Evolutionary conservation across 2,329 filamentous ascomycete genomes (phyloP).

Genomic region (Colletotrichum gloeosporioides): DNA sequence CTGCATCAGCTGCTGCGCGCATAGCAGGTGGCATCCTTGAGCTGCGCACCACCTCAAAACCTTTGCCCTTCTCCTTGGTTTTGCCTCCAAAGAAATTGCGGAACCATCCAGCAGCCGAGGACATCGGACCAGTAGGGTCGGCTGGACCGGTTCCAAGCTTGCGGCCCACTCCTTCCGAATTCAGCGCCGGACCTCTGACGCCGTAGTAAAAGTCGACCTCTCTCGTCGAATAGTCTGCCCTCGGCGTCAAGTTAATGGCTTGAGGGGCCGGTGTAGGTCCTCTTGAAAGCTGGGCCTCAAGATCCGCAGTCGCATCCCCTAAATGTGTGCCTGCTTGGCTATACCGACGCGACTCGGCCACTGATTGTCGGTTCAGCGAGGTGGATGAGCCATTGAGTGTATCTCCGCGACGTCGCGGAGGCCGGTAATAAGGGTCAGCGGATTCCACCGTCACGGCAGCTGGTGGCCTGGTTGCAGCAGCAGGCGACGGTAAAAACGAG

Average conservation of each 20-base stretch:
- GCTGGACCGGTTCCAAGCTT: constrained; percentile 93
- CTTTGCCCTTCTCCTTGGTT: constrained; percentile 93
- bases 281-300: constrained; percentile 46
- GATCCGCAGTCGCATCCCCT: constrained; percentile 41
- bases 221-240: constrained; percentile 88
- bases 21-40: constrained; percentile 83
- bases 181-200: constrained; percentile 85
- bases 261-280: constrained; percentile 50
- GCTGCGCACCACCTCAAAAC: constrained; percentile 95
- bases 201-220: constrained; percentile 98
- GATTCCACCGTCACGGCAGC: constrained; percentile 52
- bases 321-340: constrained; percentile 38
- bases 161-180: constrained; percentile 79
- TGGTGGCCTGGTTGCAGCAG: constrained; percentile 48
- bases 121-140: constrained; percentile 90
- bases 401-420: constrained; percentile 74
- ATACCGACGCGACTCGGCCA: constrained; percentile 39
- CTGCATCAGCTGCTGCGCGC: constrained; percentile 54
- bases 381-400: constrained; percentile 51
- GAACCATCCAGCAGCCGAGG: constrained; percentile 90
- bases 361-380: constrained; percentile 35
- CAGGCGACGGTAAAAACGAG: constrained; percentile 70
- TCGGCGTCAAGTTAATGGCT: constrained; percentile 54
- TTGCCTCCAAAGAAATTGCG: constrained; percentile 80
- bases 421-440: constrained; percentile 86